Percentiles rank a stretch among this genome's conserved stretches.
Evolutionary conservation across 805 yeast species (phyloP).

Genomic region (Lachancea meyersii): DNA sequence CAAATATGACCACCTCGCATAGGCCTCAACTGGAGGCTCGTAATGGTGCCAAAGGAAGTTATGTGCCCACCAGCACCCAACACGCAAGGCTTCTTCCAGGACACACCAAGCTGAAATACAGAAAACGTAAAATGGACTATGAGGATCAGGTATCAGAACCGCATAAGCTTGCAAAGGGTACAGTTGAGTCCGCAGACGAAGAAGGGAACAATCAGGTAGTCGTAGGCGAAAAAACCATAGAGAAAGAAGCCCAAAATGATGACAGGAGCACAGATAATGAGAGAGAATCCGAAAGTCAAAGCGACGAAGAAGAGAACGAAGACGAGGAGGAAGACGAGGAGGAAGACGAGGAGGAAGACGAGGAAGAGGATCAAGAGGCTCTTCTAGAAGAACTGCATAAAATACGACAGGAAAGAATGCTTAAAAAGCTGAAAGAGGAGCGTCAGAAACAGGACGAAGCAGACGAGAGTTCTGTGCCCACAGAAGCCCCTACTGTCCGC

Average conservation of each 20-base stretch:
- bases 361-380: slow-evolving; percentile 37
- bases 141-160: slow-evolving; percentile 8
- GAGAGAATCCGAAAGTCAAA: slow-evolving; percentile 10
- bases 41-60: slow-evolving; percentile 41
- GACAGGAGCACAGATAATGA: not conserved
- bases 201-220: not conserved
- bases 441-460: slow-evolving; percentile 20
- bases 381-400: slow-evolving; percentile 37
- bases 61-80: slow-evolving; percentile 39
- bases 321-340: slow-evolving; percentile 35
- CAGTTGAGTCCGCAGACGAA: slow-evolving; percentile 10
- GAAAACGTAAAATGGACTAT: slow-evolving; percentile 28
- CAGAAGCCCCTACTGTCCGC: slow-evolving; percentile 10
- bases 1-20: slow-evolving; percentile 58
- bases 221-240: not conserved
- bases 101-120: slow-evolving; percentile 46
- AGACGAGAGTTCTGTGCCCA: slow-evolving; percentile 15
- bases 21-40: slow-evolving; percentile 65
- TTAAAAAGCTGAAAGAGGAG: slow-evolving; percentile 23
- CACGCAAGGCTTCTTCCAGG: slow-evolving; percentile 53
- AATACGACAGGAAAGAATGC: slow-evolving; percentile 34
- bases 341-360: slow-evolving; percentile 30
- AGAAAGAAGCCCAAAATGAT: slow-evolving; percentile 12
- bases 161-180: not conserved
- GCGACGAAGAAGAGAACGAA: slow-evolving; percentile 29